Evolutionary conservation across 2,329 filamentous ascomycete genomes (phyloP).

Genomic region (Esteya vermicola): DNA sequence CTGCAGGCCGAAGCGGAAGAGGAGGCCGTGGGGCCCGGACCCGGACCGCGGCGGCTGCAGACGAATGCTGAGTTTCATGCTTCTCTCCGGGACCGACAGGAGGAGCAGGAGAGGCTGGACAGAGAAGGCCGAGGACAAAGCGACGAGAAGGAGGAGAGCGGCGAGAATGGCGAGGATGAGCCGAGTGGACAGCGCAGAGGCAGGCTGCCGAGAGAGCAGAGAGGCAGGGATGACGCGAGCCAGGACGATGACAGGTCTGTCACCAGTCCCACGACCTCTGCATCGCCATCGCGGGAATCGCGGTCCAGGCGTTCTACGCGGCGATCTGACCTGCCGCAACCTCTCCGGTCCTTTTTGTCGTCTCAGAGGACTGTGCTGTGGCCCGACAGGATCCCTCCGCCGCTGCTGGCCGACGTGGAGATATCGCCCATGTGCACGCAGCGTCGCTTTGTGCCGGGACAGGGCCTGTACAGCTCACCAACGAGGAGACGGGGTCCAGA

Average conservation of each 20-base stretch:
- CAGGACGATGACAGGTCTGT: not conserved
- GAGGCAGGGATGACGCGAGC: not conserved
- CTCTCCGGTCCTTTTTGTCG: too few relatives aligned
- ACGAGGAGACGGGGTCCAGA: too few relatives aligned
- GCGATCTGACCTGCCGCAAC: too few relatives aligned
- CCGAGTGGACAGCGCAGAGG: too few relatives aligned
- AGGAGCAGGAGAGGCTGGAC: not conserved
- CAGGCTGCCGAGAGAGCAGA: too few relatives aligned
- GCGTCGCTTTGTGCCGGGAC: not conserved
- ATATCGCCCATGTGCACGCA: not conserved
- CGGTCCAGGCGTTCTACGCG: not conserved
- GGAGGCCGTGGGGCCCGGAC: not conserved
- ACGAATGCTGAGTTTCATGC: constrained; percentile 2
- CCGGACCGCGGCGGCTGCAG: not conserved
- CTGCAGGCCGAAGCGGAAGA: constrained; percentile 12
- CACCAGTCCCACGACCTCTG: too few relatives aligned
- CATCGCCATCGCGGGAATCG: too few relatives aligned
- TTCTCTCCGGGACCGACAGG: not conserved
- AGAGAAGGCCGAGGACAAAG: too few relatives aligned
- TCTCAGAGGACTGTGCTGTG: not conserved
- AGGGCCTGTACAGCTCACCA: not conserved
- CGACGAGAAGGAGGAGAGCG: too few relatives aligned
- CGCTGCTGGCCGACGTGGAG: not conserved
- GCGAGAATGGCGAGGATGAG: too few relatives aligned
- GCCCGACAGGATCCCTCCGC: not conserved